Evolutionary conservation across 1,139 yeast genomes (phyloP).

Genomic region (Kluyveromyces sp.): DNA sequence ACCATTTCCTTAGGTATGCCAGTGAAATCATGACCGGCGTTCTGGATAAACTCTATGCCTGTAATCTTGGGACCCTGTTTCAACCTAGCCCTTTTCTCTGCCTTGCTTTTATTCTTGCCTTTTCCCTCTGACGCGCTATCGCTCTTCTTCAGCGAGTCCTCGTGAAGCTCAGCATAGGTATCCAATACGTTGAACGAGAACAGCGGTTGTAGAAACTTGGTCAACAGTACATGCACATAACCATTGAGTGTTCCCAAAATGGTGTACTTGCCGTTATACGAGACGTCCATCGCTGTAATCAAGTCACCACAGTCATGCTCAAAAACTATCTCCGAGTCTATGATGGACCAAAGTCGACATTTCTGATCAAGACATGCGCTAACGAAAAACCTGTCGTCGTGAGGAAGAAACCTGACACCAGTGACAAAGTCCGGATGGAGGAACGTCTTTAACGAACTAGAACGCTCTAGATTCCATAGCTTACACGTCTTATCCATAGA

Average conservation of each 20-base stretch:
- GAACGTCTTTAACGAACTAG: conserved; percentile 57
- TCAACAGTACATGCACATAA: conserved; percentile 51
- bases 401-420: conserved; percentile 73
- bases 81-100: conserved; percentile 6
- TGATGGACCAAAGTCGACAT: conserved; percentile 76
- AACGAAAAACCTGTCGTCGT: conserved; percentile 79
- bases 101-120: conserved; percentile 2
- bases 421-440: conserved; percentile 78
- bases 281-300: conserved; percentile 26
- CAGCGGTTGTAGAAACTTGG: conserved; percentile 53
- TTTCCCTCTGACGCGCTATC: background rate
- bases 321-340: conserved; percentile 46
- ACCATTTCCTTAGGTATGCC: background rate
- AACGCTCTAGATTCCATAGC: conserved; percentile 77
- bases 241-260: conserved; percentile 84
- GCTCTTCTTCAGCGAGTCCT: background rate
- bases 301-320: conserved; percentile 29
- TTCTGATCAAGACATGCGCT: conserved; percentile 78
- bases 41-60: conserved; percentile 38
- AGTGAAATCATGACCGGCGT: conserved; percentile 15
- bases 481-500: conserved; percentile 82
- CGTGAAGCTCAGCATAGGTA: conserved; percentile 16
- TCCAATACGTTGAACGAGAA: conserved; percentile 50
- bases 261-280: conserved; percentile 47
- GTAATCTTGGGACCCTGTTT: conserved; percentile 45